A percentile compares a stretch with the other conserved stretches of the same genome.
Evolutionary conservation across 129 eudicot species (phyloP).

Genomic region (Calendula officinalis): DNA sequence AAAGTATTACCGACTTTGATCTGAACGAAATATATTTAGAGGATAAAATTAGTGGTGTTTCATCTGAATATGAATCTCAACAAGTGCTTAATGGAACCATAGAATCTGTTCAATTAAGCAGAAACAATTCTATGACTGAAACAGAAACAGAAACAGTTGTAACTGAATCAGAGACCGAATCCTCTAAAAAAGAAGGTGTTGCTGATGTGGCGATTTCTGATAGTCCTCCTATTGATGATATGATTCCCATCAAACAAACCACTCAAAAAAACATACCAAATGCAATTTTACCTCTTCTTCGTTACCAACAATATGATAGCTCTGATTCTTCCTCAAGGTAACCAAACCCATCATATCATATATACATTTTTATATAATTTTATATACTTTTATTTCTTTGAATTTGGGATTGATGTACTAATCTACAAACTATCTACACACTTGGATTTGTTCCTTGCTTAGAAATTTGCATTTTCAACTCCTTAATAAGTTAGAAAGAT

Average conservation of each 20-base stretch:
- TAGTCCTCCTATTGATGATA: constrained; percentile 27
- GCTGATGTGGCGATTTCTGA: constrained; percentile 31
- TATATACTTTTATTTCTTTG: no score
- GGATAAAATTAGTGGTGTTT: constrained; percentile 32
- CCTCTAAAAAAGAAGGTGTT: constrained; percentile 36
- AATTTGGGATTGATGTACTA: no score
- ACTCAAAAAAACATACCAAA: constrained; percentile 54
- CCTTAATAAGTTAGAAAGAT: no score
- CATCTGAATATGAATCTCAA: constrained; percentile 36
- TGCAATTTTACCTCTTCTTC: constrained; percentile 66
- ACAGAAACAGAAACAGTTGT: constrained; percentile 27
- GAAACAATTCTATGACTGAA: constrained; percentile 30
- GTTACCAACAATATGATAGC: constrained; percentile 72
- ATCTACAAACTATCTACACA: no score
- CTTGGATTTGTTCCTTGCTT: no score
- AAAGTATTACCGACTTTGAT: constrained; percentile 53
- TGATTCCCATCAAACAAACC: constrained; percentile 35
- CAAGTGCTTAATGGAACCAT: constrained; percentile 41
- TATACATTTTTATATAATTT: not conserved
- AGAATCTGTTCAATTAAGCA: constrained; percentile 42
- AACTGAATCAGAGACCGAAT: constrained; percentile 38
- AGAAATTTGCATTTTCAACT: no score
- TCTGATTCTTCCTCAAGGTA: constrained; percentile 92
- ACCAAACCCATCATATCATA: constrained; percentile 22
- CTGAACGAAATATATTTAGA: constrained; percentile 41